Evolutionary conservation across 2,329 filamentous ascomycete genomes (phyloP), one percentile per base, ranked within the genome.

Genomic region (Dryadomyces quercivorus): DNA sequence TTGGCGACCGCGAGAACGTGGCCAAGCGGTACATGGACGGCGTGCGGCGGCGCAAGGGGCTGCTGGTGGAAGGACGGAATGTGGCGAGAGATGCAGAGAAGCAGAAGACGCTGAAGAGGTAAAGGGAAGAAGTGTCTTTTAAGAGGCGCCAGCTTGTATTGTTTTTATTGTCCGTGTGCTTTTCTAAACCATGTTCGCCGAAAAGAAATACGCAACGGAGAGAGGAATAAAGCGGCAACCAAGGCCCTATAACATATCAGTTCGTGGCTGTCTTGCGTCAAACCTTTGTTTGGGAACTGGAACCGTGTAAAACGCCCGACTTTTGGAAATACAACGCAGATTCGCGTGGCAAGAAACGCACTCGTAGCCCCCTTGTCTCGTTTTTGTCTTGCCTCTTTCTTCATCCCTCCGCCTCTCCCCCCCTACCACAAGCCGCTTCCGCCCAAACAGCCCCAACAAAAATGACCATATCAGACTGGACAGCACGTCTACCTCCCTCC

Each of bases 21-120:
- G 93, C 93, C 22, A 95, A 94, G 80, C 74, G 87, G 65, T 97
- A 97, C 74, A 91, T 98, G 80, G 93, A 98, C 71, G 75, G 79
- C 42, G 92, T 98, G 44, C 76, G 93, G 64, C 78, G 76, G 66
- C 78, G 90, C 69, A 98, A 98, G 80, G 93, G 93, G 0, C 65
- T 98, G 69, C 71, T 95, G 61, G 85, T 98, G 3, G 83, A 85
- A 72, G 87, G 86, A 1, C 80, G 85, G 61, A 77, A 85, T 62
- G 78, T 88, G 61, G 85, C 89, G 44, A 85, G 83, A 58, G 88
- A 93, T 74, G 93, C 90, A 1, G 91, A 96, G 80, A 98, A 98
- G 80, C 92, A 84, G 67, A 84, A 82, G 74, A 84, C 80, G 6
- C 60, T 84, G 63, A 85, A 84, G 72, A 70, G 81, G 65, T 84